A percentile compares a stretch with the other conserved stretches of the same genome.
phyloP scores from a whole-genome alignment of 2,329 filamentous ascomycete genomes.

The Exserohilum turcica region DNA sequence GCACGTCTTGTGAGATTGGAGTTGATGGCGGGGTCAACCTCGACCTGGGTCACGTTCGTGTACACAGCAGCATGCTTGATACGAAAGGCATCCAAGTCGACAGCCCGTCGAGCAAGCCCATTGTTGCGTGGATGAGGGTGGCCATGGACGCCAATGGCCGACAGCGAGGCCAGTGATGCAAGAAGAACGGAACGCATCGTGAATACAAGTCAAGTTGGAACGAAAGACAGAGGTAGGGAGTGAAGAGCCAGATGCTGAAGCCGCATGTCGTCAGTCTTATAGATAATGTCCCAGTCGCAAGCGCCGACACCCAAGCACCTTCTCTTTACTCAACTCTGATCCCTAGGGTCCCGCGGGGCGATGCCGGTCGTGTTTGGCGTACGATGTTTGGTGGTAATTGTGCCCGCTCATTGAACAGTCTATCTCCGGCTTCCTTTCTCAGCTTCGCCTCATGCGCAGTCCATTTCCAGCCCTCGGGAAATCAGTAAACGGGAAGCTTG shows the following conservation, averaged over 20 bases:
- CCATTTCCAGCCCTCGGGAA: conserved; percentile 10
- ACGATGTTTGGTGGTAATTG: conserved; percentile 5
- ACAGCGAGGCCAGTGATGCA: conserved; percentile 36
- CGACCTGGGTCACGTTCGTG: conserved; percentile 29
- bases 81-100: conserved; percentile 43
- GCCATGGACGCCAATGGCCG: conserved; percentile 29
- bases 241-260: conserved; percentile 1
- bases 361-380: conserved; percentile 10
- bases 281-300: conserved; percentile 9
- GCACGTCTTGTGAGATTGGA: conserved; percentile 25
- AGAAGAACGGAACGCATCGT: conserved; percentile 40
- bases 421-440: conserved; percentile 20
- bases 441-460: conserved; percentile 12
- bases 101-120: conserved; percentile 25
- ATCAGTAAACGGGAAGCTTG: conserved; percentile 16
- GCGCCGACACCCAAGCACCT: conserved; percentile 1
- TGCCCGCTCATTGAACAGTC: conserved; percentile 11
- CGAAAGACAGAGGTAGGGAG: conserved; percentile 19
- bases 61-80: conserved; percentile 32
- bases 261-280: conserved; percentile 17
- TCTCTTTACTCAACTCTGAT: neutral
- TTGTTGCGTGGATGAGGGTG: conserved; percentile 25
- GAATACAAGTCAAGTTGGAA: conserved; percentile 18
- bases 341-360: neutral
- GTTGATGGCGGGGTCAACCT: conserved; percentile 25